Evolutionary conservation across 129 eudicot genomes (phyloP), one percentile per base, ranked within the genome.

Genomic region (Mikania micrantha): DNA sequence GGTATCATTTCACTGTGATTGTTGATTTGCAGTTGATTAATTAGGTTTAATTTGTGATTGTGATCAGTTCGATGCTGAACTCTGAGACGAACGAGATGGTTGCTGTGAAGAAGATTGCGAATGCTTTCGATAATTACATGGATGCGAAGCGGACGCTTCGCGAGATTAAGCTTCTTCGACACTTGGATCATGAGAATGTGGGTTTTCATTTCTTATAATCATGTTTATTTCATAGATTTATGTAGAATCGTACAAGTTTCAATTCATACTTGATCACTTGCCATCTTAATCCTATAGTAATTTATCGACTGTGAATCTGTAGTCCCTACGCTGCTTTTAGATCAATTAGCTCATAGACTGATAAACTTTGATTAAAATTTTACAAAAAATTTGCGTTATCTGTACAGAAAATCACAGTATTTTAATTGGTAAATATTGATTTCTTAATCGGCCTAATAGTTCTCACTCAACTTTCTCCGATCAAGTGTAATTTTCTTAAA

Each of bases 81-180:
- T 9, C 86, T 62, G 92, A 87, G 87, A 87, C 95, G 59, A 87
- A 87, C 21, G 97, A 90, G 82, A 87, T 84, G 87, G 95, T 90
- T 73, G 97, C 97, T 60, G 80, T 90, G 15, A 90, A 90, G 85
- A 90, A 87, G 84, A 90, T 90, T 35, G 95, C 91, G 0, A 90
- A 87, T 78, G 95, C 97, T 71, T 90, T 90, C 5, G 95, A 87
- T 74, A 90, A 87, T 74, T 87, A 82, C 70, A 87, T 87, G 95
- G 97, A 90, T 63, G 97, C 97, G 0, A 90, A 90, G 82, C 79
- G 97, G 67, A 90, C 97, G 3, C 84, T 90, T 77, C 79, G 97
- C 8, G 97, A 90, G 85, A 90, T 90, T 42, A 90, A 90, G 79
- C 87, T 90, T 56, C 87, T 90, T 57, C 84, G 97, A 27, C 95